These are phyloP conservation scores for Aspergillus candidus DNA, from an alignment of 2,329 filamentous ascomycete genomes.

Conservation along the genomic window DNA sequence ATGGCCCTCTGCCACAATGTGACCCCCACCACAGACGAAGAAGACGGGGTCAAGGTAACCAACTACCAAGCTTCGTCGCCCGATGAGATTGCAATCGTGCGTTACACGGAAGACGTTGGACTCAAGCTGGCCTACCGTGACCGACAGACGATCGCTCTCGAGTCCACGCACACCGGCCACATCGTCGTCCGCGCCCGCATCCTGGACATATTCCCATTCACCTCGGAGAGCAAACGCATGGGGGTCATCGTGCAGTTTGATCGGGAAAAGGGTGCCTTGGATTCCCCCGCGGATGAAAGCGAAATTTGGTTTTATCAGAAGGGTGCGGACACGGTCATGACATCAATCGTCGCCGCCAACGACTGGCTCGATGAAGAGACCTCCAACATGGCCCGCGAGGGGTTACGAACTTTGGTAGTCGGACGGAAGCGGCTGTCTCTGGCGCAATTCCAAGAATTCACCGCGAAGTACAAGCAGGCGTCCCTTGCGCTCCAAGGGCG, in stretches of 20 bases:
- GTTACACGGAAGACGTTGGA: slow-evolving; percentile 89
- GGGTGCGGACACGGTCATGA: slow-evolving; percentile 97
- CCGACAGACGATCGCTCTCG: slow-evolving; percentile 74
- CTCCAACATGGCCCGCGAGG: slow-evolving; percentile 98
- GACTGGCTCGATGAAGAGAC: slow-evolving; percentile 99
- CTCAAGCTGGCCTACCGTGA: slow-evolving; percentile 79
- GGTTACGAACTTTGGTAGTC: slow-evolving; percentile 85
- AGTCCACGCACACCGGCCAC: slow-evolving; percentile 67
- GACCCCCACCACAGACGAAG: slow-evolving; percentile 81
- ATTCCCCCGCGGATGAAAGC: slow-evolving; percentile 51
- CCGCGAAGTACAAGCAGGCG: slow-evolving; percentile 67
- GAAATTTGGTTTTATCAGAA: slow-evolving; percentile 99
- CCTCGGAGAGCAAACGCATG: slow-evolving; percentile 96
- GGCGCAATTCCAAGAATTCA: slow-evolving; percentile 76
- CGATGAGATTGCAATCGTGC: slow-evolving; percentile 95
- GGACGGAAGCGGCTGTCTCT: slow-evolving; percentile 80
- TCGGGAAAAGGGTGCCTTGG: slow-evolving; percentile 48
- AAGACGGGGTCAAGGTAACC: slow-evolving; percentile 68
- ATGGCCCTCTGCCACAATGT: slow-evolving; percentile 95
- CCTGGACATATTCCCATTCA: slow-evolving; percentile 93
- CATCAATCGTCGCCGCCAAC: slow-evolving; percentile 87
- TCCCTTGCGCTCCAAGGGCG: slow-evolving; percentile 73
- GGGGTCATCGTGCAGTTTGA: slow-evolving; percentile 89
- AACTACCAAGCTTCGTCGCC: slow-evolving; percentile 96
- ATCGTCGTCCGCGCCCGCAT: slow-evolving; percentile 79